Conservation (phyloP, 805 yeast species). For the Citeromyces matritensis region DNA sequence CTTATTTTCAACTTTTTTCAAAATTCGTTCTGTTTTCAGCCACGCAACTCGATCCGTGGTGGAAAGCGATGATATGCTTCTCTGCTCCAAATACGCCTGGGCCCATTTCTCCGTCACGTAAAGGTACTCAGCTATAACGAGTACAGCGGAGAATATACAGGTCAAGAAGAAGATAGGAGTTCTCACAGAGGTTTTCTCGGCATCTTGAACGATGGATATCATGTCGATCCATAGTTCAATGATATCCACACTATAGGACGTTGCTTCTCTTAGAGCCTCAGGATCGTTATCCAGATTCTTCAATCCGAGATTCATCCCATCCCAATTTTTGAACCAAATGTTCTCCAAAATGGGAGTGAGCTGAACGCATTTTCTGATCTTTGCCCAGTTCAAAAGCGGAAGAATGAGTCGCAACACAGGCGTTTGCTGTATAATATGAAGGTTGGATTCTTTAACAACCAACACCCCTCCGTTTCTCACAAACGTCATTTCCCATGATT, state of each 20-base stretch:
- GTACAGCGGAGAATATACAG: constrained; percentile 47
- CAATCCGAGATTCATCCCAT: constrained; percentile 40
- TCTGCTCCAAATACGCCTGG: constrained; percentile 12
- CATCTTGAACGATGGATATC: constrained; percentile 48
- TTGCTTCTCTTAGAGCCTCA: constrained; percentile 52
- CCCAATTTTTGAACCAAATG: constrained; percentile 58
- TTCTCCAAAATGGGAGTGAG: constrained; percentile 44
- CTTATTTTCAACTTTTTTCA: constrained; percentile 45
- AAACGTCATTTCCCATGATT: constrained; percentile 55
- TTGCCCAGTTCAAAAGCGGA: constrained; percentile 53
- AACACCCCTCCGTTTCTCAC: constrained; percentile 49
- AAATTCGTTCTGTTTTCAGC: constrained; percentile 45
- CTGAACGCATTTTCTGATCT: constrained; percentile 47
- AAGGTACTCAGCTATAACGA: constrained; percentile 50
- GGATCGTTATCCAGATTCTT: constrained; percentile 32
- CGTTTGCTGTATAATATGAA: constrained; percentile 30
- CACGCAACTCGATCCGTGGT: constrained; percentile 43
- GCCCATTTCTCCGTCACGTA: constrained; percentile 41
- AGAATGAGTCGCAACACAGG: constrained; percentile 49
- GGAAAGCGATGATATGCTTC: constrained; percentile 10
- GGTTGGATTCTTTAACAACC: constrained; percentile 27
- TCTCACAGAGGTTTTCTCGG: constrained; percentile 50
- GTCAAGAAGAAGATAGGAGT: constrained; percentile 69
- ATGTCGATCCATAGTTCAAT: constrained; percentile 61
- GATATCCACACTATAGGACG: constrained; percentile 39